These are phyloP conservation scores for Petunia axillaris DNA, from an alignment of 257 asterid genomes.

Conservation along the genomic window DNA sequence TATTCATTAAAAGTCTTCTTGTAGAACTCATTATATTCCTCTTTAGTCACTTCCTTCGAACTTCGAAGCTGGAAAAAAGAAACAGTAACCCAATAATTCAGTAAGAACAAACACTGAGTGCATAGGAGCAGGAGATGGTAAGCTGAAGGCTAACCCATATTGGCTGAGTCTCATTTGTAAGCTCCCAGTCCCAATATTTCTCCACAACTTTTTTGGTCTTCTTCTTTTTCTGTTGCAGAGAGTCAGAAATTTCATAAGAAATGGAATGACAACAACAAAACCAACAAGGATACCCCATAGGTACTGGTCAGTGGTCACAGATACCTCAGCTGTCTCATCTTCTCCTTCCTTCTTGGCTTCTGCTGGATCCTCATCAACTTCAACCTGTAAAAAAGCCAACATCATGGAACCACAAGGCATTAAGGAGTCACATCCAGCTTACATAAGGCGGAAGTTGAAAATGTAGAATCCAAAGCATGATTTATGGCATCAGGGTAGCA, in stretches of 20 bases:
- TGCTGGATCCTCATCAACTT: conserved; percentile 87
- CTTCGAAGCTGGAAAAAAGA: conserved; percentile 69
- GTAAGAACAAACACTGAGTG: conserved; percentile 13
- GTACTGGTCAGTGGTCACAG: not conserved
- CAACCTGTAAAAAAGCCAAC: conserved; percentile 61
- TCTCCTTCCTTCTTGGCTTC: conserved; percentile 68
- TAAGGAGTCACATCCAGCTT: conserved; percentile 21
- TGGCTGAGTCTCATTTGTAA: conserved; percentile 91
- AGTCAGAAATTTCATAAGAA: conserved; percentile 24
- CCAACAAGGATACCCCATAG: not conserved
- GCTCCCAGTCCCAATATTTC: conserved; percentile 99
- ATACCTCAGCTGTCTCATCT: conserved; percentile 74
- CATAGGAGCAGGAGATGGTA: conserved; percentile 17
- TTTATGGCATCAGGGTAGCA: not conserved
- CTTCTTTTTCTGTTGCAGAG: conserved; percentile 76
- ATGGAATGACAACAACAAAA: not conserved
- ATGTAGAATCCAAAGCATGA: not conserved
- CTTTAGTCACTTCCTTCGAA: conserved; percentile 86
- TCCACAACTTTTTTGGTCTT: conserved; percentile 92
- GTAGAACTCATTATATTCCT: conserved; percentile 93
- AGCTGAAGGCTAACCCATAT: conserved; percentile 74
- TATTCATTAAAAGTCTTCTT: conserved; percentile 87
- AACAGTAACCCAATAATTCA: not conserved
- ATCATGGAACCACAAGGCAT: conserved; percentile 3
- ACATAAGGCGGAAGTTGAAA: not conserved